These are phyloP conservation scores for Penicillium sp. DNA, from an alignment of 2,329 filamentous ascomycete species.

Conservation along the genomic window DNA sequence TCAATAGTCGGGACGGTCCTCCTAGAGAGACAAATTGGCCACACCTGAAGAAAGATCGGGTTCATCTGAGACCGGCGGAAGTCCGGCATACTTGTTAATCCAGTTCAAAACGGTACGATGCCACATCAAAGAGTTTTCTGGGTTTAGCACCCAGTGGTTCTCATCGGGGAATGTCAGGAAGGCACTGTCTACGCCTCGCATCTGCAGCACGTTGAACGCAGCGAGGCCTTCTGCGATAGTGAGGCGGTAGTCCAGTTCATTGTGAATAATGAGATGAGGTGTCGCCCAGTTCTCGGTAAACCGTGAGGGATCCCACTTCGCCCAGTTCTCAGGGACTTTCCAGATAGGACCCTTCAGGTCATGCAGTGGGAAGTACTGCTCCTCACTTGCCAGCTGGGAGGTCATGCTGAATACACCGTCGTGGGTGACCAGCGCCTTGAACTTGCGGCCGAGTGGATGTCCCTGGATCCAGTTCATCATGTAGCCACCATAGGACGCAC, in stretches of 20 bases:
- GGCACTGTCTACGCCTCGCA: slow-evolving; percentile 72
- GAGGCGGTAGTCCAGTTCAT: slow-evolving; percentile 84
- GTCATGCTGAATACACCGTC: slow-evolving; percentile 54
- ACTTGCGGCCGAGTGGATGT: slow-evolving; percentile 57
- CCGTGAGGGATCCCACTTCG: slow-evolving; percentile 60
- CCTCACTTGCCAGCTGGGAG: slow-evolving; percentile 52
- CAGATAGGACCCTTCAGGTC: slow-evolving; percentile 57
- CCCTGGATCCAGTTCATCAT: slow-evolving; percentile 65
- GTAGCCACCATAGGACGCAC: slow-evolving; percentile 62
- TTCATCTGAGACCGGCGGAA: slow-evolving; percentile 50
- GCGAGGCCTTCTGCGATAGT: slow-evolving; percentile 82
- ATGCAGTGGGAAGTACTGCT: slow-evolving; percentile 60
- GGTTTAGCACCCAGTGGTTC: slow-evolving; percentile 83
- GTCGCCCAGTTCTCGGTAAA: slow-evolving; percentile 74
- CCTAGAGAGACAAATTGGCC: slow-evolving; percentile 27
- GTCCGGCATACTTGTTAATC: slow-evolving; percentile 64
- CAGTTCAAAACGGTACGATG: slow-evolving; percentile 82
- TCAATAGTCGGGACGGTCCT: background rate
- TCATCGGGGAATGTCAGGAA: slow-evolving; percentile 82
- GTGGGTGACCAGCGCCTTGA: slow-evolving; percentile 62
- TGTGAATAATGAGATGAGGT: slow-evolving; percentile 88
- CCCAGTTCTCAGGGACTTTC: slow-evolving; percentile 56
- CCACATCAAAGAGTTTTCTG: slow-evolving; percentile 89
- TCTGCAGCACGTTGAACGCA: slow-evolving; percentile 84
- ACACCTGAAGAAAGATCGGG: slow-evolving; percentile 24